Conservation (phyloP, 192 early-diverging fungal species). For the Glomus cerebriforme region DNA sequence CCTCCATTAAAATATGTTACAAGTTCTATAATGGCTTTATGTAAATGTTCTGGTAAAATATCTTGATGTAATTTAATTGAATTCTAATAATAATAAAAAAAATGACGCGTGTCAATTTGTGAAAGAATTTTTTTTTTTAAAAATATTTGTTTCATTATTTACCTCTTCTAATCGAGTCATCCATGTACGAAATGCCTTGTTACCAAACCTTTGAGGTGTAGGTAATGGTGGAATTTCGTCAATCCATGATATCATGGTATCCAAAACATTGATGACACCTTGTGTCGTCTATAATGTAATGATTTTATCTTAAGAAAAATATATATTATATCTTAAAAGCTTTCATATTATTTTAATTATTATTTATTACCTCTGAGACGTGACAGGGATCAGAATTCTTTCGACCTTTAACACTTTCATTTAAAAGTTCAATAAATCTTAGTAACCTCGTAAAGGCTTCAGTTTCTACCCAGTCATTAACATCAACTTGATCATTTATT, state of each 20-base stretch:
- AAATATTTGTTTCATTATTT: background rate
- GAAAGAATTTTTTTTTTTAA: background rate
- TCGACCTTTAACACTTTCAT: constrained; percentile 68
- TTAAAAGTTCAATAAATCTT: constrained; percentile 73
- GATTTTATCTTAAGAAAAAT: constrained; percentile 3
- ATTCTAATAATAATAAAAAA: constrained; percentile 37
- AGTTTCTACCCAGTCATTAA: constrained; percentile 20
- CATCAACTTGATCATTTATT: constrained; percentile 21
- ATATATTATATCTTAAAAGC: background rate
- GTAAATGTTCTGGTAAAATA: constrained; percentile 38
- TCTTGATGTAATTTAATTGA: constrained; percentile 36
- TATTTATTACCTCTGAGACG: constrained; percentile 54
- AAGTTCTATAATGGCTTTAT: constrained; percentile 70
- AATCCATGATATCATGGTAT: constrained; percentile 69
- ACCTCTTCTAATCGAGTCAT: constrained; percentile 56
- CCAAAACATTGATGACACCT: constrained; percentile 61
- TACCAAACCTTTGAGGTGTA: constrained; percentile 84
- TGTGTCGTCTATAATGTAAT: constrained; percentile 42
- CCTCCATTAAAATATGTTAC: constrained; percentile 65
- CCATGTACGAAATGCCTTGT: constrained; percentile 88
- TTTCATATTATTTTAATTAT: background rate
- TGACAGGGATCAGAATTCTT: constrained; percentile 56
- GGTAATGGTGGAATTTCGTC: constrained; percentile 75
- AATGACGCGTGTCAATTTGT: too few species aligned
- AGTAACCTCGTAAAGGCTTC: constrained; percentile 70